These are phyloP conservation scores for Purpureocillium takamizusanense DNA, from an alignment of 2,329 filamentous ascomycete species.

Conservation along the genomic window DNA sequence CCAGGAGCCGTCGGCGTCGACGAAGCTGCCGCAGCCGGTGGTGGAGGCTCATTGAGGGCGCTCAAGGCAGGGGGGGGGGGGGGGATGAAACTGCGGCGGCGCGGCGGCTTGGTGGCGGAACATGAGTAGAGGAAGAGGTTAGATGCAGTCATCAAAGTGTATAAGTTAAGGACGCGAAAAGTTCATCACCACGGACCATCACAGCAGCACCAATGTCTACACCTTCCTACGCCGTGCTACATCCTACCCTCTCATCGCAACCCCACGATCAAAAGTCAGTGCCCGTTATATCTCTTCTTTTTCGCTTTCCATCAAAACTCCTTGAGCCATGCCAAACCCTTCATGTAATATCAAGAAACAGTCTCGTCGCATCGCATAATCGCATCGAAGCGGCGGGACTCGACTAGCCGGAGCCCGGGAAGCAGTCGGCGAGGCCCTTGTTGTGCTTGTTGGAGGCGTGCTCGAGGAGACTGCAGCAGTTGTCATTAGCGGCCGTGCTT, in stretches of 20 bases:
- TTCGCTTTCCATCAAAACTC: slow-evolving; percentile 1
- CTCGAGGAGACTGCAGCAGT: slow-evolving; percentile 47
- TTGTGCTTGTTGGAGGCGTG: slow-evolving; percentile 71
- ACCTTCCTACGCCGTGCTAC: slow-evolving; percentile 12
- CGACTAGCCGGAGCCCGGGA: slow-evolving; percentile 37
- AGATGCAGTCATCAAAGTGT: too few relatives aligned
- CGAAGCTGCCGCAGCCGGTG: slow-evolving; percentile 11
- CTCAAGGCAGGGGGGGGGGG: too few relatives aligned
- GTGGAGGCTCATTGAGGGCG: slow-evolving; percentile 21
- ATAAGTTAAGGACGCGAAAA: not conserved
- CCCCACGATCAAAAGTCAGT: too few relatives aligned
- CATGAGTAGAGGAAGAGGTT: too few relatives aligned
- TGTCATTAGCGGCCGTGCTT: too few relatives aligned
- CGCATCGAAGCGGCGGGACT: too few relatives aligned
- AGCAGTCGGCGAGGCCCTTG: slow-evolving; percentile 64
- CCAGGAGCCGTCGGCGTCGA: slow-evolving; percentile 8
- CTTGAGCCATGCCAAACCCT: too few relatives aligned
- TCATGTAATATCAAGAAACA: too few relatives aligned
- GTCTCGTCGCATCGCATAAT: not conserved
- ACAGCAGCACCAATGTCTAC: too few relatives aligned
- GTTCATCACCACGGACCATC: slow-evolving; percentile 7
- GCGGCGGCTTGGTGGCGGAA: too few relatives aligned
- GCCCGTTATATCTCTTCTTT: not conserved
- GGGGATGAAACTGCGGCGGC: too few relatives aligned
- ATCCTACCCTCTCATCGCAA: not conserved